Evolutionary conservation across 129 eudicot genomes (phyloP).

Genomic region (Glebionis coronaria): DNA sequence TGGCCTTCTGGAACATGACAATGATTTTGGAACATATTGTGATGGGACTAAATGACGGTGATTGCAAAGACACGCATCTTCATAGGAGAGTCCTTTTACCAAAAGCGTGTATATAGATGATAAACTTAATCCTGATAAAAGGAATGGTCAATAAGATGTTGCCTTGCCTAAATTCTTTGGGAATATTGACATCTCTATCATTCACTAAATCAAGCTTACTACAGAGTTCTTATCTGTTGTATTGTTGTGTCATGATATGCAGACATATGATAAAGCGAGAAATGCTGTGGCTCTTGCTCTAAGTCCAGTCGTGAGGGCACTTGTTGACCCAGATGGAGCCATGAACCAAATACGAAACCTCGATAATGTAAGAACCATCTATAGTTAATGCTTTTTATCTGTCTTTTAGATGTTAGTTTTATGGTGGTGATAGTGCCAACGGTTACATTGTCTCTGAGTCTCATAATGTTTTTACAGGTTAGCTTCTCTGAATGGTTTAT

Average conservation of each 20-base stretch:
- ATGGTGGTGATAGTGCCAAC: not conserved
- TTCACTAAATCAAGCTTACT: no score
- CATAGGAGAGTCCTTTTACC: no score
- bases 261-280: conserved; percentile 97
- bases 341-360: conserved; percentile 72
- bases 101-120: no score
- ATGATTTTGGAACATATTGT: no score
- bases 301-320: conserved; percentile 97
- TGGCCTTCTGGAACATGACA: no score
- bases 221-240: not conserved
- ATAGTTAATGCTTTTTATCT: not conserved
- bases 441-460: conserved; percentile 7
- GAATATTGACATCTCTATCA: no score
- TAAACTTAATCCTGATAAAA: no score
- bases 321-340: conserved; percentile 99
- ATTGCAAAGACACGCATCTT: no score
- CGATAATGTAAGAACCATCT: conserved; percentile 58
- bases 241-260: conserved; percentile 35
- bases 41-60: no score
- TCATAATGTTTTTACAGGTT: conserved; percentile 41
- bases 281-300: conserved; percentile 97
- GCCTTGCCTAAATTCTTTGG: no score
- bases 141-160: no score
- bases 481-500: conserved; percentile 99
- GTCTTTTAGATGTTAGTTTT: not conserved